Conservation (phyloP, 176 grass and related monocot genomes). For the Aegilops umbellulata region DNA sequence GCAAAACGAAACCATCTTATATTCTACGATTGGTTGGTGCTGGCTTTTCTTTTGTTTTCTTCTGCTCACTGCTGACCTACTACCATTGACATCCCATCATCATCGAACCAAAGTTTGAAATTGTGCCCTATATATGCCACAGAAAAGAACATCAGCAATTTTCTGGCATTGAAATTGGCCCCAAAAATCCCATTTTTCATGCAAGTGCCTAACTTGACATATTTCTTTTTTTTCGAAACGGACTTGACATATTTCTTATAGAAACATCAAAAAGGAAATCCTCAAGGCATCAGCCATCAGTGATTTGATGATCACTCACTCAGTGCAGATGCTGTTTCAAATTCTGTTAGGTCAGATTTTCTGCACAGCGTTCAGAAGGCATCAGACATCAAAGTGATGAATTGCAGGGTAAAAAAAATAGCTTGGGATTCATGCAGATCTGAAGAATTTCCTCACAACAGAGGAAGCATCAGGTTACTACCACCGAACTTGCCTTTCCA, state of each 20-base stretch:
- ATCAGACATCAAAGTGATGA: not conserved
- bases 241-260: no score
- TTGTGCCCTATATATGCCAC: not conserved
- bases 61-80: not conserved
- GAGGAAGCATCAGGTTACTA: constrained; percentile 6
- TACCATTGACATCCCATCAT: not conserved
- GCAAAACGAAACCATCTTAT: not conserved
- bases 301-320: not conserved
- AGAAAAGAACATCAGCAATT: not conserved
- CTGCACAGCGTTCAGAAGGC: not conserved
- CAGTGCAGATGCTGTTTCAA: not conserved
- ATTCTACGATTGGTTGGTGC: not conserved
- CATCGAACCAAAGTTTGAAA: not conserved
- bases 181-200: not conserved
- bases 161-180: not conserved
- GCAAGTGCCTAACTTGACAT: no score
- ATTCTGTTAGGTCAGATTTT: not conserved
- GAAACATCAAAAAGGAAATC: no score
- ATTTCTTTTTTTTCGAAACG: no score
- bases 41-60: not conserved
- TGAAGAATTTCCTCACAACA: constrained; percentile 23
- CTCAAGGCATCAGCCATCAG: no score
- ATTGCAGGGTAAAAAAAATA: not conserved
- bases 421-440: constrained; percentile 20
- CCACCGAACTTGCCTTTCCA: constrained; percentile 18